Percentiles rank a stretch among this genome's conserved stretches.
Evolutionary conservation across 805 yeast genomes (phyloP).

Genomic region (Zygosaccharomyces siamensis): DNA sequence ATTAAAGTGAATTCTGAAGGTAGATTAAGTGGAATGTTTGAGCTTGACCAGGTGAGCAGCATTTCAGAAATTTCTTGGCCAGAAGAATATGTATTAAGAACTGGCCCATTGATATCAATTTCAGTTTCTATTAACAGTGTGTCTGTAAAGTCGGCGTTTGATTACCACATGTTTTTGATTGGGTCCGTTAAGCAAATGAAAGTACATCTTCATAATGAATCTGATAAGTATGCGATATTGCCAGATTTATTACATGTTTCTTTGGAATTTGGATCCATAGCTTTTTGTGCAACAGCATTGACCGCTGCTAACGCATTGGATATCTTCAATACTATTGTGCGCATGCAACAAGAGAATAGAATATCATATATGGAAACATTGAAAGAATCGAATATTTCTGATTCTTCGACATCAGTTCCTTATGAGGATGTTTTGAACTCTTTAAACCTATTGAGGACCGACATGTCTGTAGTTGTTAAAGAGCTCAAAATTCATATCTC

Average conservation of each 20-base stretch:
- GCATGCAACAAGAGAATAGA: conserved; percentile 70
- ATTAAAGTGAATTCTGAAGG: conserved; percentile 60
- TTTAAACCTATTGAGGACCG: conserved; percentile 50
- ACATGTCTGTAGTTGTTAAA: conserved; percentile 58
- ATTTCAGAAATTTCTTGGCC: conserved; percentile 74
- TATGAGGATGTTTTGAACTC: conserved; percentile 31
- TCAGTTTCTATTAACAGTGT: conserved; percentile 52
- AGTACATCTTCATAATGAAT: conserved; percentile 64
- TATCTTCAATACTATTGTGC: conserved; percentile 60
- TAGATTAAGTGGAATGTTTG: conserved; percentile 70
- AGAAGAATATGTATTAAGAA: conserved; percentile 38
- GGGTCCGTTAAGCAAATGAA: conserved; percentile 45
- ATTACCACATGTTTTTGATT: conserved; percentile 78
- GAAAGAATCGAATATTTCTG: conserved; percentile 46
- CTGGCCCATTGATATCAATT: conserved; percentile 63
- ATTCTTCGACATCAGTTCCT: conserved; percentile 21
- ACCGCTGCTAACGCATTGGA: conserved; percentile 81
- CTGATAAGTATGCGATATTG: conserved; percentile 41
- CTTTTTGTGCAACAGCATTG: conserved; percentile 70
- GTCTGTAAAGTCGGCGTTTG: conserved; percentile 64
- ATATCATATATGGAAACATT: conserved; percentile 72
- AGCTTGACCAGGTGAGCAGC: conserved; percentile 44
- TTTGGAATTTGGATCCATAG: conserved; percentile 47
- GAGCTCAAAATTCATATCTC: conserved; percentile 58
- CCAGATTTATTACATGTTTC: conserved; percentile 60